Evolutionary conservation across 305 asterid species (phyloP), one percentile per base, ranked within the genome.

Genomic region (Fraxinus albicans): DNA sequence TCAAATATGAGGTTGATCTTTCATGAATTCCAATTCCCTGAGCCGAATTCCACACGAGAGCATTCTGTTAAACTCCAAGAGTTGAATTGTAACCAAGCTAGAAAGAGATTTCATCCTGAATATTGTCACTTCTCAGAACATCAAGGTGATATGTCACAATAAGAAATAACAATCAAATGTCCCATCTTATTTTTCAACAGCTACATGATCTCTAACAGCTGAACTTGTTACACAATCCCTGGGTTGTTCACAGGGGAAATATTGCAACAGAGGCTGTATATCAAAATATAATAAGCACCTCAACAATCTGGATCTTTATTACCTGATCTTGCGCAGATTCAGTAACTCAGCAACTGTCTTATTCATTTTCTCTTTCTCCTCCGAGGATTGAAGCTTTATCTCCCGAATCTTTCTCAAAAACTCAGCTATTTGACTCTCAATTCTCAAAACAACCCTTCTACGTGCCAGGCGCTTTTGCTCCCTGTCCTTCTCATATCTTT

Each of bases 341-440:
- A 82, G 19, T 79, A 92, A 74, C 90, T 95, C 98, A 83, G 85
- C 82, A 38, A 82, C 76, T 6, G 92, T 84, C 63, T 69, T 88
- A 80, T 85, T 87, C 93, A 89, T 80, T 77, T 85, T 95, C 81
- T 86, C 90, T 72, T 82, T 93, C 88, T 94, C 98, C 83, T 84
- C 90, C 2, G 75, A 82, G 17, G 69, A 80, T 81, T 80, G 91
- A 72, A 60, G 77, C 86, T 90, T 83, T 29, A 89, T 53, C 84
- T 85, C 91, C 85, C 78, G 86, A 84, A 94, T 88, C 91, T 90
- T 92, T 84, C 93, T 90, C 69, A 58, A 35, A 34, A 77, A 88
- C 88, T 87, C 93, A 6, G 88, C 89, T 44, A 91, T 85, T 83
- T 85, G 89, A 79, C 99, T 93, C 90, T 95, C 96, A n/a, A 94